A percentile compares a stretch with the other conserved stretches of the same genome.
These are phyloP conservation scores for Colletotrichum incanum DNA, from an alignment of 2,329 filamentous ascomycete species.

Conservation along the genomic window DNA sequence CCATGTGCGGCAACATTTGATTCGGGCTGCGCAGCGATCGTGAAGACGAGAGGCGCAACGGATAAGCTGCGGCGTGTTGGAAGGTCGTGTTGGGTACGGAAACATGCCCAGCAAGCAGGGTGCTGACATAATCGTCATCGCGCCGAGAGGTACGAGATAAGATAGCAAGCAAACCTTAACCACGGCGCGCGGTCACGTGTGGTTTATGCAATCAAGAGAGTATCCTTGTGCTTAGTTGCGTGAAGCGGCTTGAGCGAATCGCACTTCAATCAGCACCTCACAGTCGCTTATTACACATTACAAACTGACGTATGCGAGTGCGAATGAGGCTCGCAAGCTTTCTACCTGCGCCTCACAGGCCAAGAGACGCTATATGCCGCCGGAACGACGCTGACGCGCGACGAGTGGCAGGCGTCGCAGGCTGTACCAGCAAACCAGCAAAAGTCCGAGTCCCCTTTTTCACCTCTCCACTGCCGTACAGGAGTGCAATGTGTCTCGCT, in stretches of 20 bases:
- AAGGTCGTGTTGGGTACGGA: background rate
- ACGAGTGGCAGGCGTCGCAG: background rate
- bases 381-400: background rate
- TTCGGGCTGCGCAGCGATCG: conserved; percentile 18
- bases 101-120: background rate
- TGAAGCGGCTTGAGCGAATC: no score
- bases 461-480: conserved; percentile 8
- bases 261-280: background rate
- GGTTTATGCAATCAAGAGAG: background rate
- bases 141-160: conserved; percentile 9
- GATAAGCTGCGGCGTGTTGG: background rate
- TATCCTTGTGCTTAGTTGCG: no score
- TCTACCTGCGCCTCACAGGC: background rate
- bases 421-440: background rate
- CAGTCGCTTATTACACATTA: background rate
- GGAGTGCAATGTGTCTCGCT: conserved; percentile 3
- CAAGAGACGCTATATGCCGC: background rate
- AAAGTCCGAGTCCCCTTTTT: conserved; percentile 11
- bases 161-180: background rate
- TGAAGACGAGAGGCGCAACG: background rate
- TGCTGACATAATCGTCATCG: conserved; percentile 1
- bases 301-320: conserved; percentile 8
- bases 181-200: conserved; percentile 9
- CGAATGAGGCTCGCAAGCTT: background rate
- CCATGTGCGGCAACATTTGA: conserved; percentile 11